Base-by-base conservation (phyloP, 441 rosid species). In the Adansonia gregorii region DNA sequence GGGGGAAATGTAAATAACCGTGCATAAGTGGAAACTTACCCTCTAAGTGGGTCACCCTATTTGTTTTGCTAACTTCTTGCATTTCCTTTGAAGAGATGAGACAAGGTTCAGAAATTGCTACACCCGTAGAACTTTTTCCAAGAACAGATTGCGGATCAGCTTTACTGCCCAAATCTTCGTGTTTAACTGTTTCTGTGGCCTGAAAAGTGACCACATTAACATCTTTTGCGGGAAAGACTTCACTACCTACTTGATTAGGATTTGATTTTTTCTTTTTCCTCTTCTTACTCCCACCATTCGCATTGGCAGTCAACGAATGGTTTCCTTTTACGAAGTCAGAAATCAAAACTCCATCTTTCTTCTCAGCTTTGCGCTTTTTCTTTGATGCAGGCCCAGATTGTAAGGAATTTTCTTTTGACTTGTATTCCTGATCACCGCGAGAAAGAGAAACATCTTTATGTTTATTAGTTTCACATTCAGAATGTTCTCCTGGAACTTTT, bases 341-440 rank as follows among this genome's bases (percentile, higher is more conserved):
- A 54, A 49, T 51, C 24, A 20, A 55, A 72, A 45, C 65, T n/a
- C 39, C 73, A 19, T 77, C 73, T 56, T 8, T 60, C 67, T 67
- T 73, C 45, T 72, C 6, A 14, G 45, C 59, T 78, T 74, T 81
- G 19, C 51, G 77, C 65, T 73, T 81, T 76, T 77, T 85, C 81
- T 79, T 85, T 14, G 76, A 78, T 35, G 73, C 24, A 73, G 72
- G 77, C 74, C 73, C 59, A 49, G 74, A 55, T 63, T 67, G 68
- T 19, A 72, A 74, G 76, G 68, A n/a, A 54, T 80, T 82, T 64
- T 80, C 79, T 43, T 70, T 8, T 46, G 72, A 76, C 45, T 35
- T 71, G 55, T n/a, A 41, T 27, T 19, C 51, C 41, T 68, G 76
- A 17, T 61, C 74, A 63, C 63, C 15, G 10, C 52, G n/a, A n/a